Conservation (phyloP, 163 green algal genomes). For the Scenedesmus sp. region DNA sequence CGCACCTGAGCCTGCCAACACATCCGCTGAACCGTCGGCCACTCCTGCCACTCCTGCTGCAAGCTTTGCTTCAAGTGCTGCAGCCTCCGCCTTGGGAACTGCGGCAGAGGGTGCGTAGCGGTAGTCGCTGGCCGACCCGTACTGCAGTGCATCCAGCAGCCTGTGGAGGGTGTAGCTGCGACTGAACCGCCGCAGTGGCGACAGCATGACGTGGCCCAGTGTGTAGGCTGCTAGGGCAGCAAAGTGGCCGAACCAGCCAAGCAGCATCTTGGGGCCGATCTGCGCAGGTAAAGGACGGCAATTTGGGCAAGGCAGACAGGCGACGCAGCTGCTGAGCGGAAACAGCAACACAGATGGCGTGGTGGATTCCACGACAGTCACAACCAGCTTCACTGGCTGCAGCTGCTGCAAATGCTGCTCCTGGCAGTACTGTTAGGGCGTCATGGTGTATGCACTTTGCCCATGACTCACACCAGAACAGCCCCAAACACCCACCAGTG, state of each 20-base stretch:
- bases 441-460: too few relatives aligned
- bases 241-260: conserved; percentile 82
- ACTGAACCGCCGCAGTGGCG: conserved; percentile 57
- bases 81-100: not conserved
- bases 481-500: too few relatives aligned
- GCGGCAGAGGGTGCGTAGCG: not conserved
- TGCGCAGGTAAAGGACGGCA: conserved; percentile 29
- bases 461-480: too few relatives aligned
- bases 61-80: not conserved
- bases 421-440: too few relatives aligned
- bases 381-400: not conserved
- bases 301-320: not conserved
- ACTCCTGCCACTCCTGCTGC: not conserved
- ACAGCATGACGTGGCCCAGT: conserved; percentile 59
- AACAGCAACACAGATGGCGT: too few relatives aligned
- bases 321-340: too few relatives aligned
- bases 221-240: conserved; percentile 67
- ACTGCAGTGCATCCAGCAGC: conserved; percentile 68
- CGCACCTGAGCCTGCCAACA: not conserved
- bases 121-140: conserved; percentile 63
- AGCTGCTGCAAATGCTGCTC: not conserved
- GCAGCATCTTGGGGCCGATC: conserved; percentile 67
- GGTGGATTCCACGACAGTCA: not conserved
- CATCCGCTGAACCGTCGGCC: not conserved
- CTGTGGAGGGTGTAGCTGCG: conserved; percentile 18